Base-by-base conservation (phyloP, 169 alveolate species). In the Neospora caninum region DNA sequence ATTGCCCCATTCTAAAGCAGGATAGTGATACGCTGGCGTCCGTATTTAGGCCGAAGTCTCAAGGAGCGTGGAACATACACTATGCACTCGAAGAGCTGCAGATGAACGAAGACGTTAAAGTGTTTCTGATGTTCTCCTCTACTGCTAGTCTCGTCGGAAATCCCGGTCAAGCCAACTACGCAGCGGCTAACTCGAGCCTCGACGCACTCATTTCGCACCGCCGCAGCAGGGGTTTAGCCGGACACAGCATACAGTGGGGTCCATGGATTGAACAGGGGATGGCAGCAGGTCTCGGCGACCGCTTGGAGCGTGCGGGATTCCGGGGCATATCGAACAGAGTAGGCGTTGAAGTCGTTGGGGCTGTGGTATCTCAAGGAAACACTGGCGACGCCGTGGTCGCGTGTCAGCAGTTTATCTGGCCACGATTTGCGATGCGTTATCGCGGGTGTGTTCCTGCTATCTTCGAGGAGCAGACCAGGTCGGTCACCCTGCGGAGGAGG, bases 241-340 rank as follows among this genome's bases (percentile, higher is more conserved):
- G 94, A 10, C 94, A 86, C n/a, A 93, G 96, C 70, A 67, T 95
- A 27, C 97, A 95, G 93, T 95, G 97, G 97, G 97, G 97, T 29
- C 96, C 97, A 0, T 95, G 97, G 97, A 93, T 91, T 25, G 97
- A 95, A 78, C 96, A 94, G 82, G 97, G 97, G 36, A 95, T 91
- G 94, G 94, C 94, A 25, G 93, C 93, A 10, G 96, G 16, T 0
- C 80, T 95, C 38, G 83, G 93, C 29, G 93, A 88, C 80, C 96
- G 84, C 36, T 36, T 95, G 20, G 97, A 67, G 45, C 96, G 95
- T 49, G 96, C 91, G 34, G 97, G 97, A n/a, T 91, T 95, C 92
- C 34, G 94, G 70, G 97, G 97, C 18, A 92, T 95, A 36, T 42
- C 96, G 0, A 95, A 95, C 86, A 96, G 93, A 31, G 39, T 95